A percentile compares a stretch with the other conserved stretches of the same genome.
Evolutionary conservation across 805 yeast species (phyloP).

Genomic region (Middelhovenomyces tepae): DNA sequence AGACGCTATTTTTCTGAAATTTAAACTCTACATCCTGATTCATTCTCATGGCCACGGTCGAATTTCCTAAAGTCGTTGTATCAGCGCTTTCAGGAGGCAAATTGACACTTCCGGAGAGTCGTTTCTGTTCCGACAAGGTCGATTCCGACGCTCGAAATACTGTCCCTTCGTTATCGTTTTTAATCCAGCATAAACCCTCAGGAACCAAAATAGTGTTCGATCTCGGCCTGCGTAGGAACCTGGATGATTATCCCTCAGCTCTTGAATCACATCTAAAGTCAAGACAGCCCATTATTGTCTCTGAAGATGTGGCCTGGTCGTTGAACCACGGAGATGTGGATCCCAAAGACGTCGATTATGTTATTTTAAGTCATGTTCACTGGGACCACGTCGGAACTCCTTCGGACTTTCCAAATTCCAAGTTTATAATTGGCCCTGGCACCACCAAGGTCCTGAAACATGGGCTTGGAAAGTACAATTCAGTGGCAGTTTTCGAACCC

Average conservation of each 20-base stretch:
- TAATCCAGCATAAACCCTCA: slow-evolving; percentile 7
- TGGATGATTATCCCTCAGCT: slow-evolving; percentile 5
- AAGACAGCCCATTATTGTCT: slow-evolving; percentile 5
- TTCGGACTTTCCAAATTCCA: slow-evolving; percentile 7
- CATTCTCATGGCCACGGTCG: too few species aligned
- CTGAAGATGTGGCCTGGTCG: slow-evolving; percentile 5
- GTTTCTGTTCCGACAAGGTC: too few species aligned
- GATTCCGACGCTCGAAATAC: too few species aligned
- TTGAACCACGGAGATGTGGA: slow-evolving; percentile 2
- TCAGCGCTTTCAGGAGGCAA: too few species aligned
- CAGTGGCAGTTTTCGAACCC: slow-evolving; percentile 7
- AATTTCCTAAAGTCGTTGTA: too few species aligned
- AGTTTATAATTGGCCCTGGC: slow-evolving; percentile 5
- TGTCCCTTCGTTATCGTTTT: slow-evolving; percentile 32
- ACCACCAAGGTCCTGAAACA: slow-evolving; percentile 5
- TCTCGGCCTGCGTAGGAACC: slow-evolving; percentile 5
- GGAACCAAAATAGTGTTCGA: slow-evolving; percentile 7
- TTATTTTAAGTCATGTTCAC: slow-evolving; percentile 8
- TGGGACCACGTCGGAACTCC: slow-evolving; percentile 10
- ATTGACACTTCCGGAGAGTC: too few species aligned
- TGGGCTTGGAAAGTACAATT: slow-evolving; percentile 6
- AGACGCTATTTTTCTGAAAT: too few species aligned
- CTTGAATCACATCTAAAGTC: slow-evolving; percentile 6
- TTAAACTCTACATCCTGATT: too few species aligned
- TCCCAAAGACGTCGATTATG: slow-evolving; percentile 9